Conservation (phyloP, 352 stramenopile species). For the Pythium dissimile region DNA sequence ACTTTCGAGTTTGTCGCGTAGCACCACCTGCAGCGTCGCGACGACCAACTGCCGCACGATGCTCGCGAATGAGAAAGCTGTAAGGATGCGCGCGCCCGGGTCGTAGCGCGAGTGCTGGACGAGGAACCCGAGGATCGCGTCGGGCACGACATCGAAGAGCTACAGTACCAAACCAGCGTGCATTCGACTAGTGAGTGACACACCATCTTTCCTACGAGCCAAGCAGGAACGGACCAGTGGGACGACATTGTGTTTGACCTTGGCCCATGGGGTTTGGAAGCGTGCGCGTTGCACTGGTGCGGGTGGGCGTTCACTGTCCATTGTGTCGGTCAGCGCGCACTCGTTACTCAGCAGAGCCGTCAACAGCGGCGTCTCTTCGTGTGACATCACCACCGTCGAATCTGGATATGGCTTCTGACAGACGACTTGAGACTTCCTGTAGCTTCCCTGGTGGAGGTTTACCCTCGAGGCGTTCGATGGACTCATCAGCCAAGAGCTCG, state of each 20-base stretch:
- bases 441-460: no score
- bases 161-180: no score
- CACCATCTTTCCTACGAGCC: no score
- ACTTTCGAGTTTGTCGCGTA: conserved; percentile 3
- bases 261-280: not conserved
- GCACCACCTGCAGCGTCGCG: conserved; percentile 5
- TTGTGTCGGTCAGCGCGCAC: not conserved
- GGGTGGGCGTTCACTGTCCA: not conserved
- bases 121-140: conserved; percentile 13
- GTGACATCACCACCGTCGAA: no score
- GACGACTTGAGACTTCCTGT: no score
- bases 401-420: no score
- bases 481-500: no score
- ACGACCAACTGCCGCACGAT: conserved; percentile 16
- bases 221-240: not conserved
- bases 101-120: conserved; percentile 23
- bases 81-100: conserved; percentile 21
- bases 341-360: not conserved
- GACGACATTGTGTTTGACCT: conserved; percentile 3
- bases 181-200: no score
- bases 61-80: conserved; percentile 19
- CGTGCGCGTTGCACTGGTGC: not conserved
- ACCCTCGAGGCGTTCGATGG: no score
- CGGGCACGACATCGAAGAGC: conserved; percentile 15
- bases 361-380: conserved; percentile 5